These are phyloP conservation scores for Yamadazyma diospyri DNA, from an alignment of 1,139 yeast species.

Conservation along the genomic window DNA sequence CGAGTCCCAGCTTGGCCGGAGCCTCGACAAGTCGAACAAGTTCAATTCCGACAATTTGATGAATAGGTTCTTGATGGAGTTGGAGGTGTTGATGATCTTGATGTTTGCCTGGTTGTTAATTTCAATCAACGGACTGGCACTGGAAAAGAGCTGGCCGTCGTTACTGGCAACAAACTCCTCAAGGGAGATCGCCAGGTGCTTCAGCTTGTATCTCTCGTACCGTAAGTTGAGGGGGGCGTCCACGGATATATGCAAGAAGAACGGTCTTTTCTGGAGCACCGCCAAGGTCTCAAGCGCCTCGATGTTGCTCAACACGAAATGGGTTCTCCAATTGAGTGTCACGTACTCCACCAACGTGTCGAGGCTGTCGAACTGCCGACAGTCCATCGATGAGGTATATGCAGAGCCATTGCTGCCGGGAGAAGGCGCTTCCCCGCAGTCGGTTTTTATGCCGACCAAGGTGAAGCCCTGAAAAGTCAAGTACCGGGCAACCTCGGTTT, in stretches of 20 bases:
- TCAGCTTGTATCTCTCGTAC: constrained; percentile 40
- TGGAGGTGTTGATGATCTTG: constrained; percentile 58
- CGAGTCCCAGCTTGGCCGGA: constrained; percentile 94
- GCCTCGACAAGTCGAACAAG: constrained; percentile 54
- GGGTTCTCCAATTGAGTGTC: constrained; percentile 64
- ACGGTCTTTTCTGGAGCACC: constrained; percentile 68
- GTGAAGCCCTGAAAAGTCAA: constrained; percentile 57
- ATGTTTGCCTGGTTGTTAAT: constrained; percentile 57
- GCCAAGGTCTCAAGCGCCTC: constrained; percentile 41
- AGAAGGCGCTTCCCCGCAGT: background rate
- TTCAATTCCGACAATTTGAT: constrained; percentile 52
- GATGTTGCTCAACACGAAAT: constrained; percentile 60
- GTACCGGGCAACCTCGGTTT: constrained; percentile 59
- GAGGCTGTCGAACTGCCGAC: constrained; percentile 26
- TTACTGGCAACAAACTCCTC: constrained; percentile 45
- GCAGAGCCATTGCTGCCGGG: constrained; percentile 1
- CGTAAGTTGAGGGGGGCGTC: constrained; percentile 70
- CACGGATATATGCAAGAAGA: constrained; percentile 74
- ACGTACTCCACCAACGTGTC: constrained; percentile 56
- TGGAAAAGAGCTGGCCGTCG: constrained; percentile 41
- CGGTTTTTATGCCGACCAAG: constrained; percentile 18
- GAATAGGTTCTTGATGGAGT: constrained; percentile 45
- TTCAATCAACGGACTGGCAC: constrained; percentile 38
- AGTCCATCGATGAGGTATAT: constrained; percentile 13
- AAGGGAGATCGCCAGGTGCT: constrained; percentile 20